phyloP scores from a whole-genome alignment of 306 rosid genomes.

The Cicer cuneatum region DNA sequence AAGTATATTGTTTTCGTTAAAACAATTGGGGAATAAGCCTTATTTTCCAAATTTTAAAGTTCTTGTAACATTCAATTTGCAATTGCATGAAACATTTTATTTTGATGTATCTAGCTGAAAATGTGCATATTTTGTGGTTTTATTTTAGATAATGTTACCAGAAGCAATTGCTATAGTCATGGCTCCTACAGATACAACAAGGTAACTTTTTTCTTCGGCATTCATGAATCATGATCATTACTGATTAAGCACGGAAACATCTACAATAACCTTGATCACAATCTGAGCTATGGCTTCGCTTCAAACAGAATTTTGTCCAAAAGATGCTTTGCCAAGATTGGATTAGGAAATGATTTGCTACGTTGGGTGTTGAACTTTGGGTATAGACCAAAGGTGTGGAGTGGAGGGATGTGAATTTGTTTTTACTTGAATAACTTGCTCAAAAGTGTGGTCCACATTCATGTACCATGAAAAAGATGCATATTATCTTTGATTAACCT shows the following conservation, averaged over 20 bases:
- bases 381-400: neutral
- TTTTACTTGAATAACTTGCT: conserved; percentile 2
- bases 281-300: conserved; percentile 29
- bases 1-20: conserved; percentile 12
- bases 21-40: conserved; percentile 16
- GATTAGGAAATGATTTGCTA: conserved; percentile 8
- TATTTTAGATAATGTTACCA: conserved; percentile 87
- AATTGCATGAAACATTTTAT: conserved; percentile 29
- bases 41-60: conserved; percentile 31
- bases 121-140: conserved; percentile 43
- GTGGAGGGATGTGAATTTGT: neutral
- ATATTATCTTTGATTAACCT: conserved; percentile 2
- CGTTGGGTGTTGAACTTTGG: neutral
- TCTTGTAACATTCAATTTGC: conserved; percentile 1
- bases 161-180: conserved; percentile 99
- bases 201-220: conserved; percentile 56
- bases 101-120: conserved; percentile 32
- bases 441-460: neutral
- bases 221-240: conserved; percentile 29
- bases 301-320: conserved; percentile 24
- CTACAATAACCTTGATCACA: conserved; percentile 7
- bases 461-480: neutral
- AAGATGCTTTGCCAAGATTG: neutral
- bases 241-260: conserved; percentile 22
- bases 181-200: conserved; percentile 92